Evolutionary conservation across 2,329 filamentous ascomycete species (phyloP).

Genomic region (Aspergillus cejpii): DNA sequence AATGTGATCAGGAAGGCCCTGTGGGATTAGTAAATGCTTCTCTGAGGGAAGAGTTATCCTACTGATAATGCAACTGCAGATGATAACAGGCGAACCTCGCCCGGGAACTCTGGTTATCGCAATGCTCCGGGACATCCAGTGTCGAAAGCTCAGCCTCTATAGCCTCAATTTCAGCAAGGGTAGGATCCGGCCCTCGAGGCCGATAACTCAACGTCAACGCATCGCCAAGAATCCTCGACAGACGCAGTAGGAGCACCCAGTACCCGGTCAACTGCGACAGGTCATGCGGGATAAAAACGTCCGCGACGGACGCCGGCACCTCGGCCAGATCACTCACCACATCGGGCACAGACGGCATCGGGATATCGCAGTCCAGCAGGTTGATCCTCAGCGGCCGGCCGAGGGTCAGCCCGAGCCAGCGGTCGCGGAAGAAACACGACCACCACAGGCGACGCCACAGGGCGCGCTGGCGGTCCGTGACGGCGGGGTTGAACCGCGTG

Average conservation of each 20-base stretch:
- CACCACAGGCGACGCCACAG: slow-evolving; percentile 41
- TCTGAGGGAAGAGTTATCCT: slow-evolving; percentile 1
- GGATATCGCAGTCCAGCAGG: slow-evolving; percentile 34
- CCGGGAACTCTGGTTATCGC: slow-evolving; percentile 6
- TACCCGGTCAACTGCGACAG: slow-evolving; percentile 17
- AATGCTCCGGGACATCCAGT: slow-evolving; percentile 14
- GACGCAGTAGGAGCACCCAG: slow-evolving; percentile 25
- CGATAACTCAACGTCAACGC: slow-evolving; percentile 24
- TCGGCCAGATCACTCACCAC: slow-evolving; percentile 20
- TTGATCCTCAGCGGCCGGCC: slow-evolving; percentile 39
- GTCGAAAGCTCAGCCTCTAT: slow-evolving; percentile 19
- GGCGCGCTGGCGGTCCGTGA: slow-evolving; percentile 18
- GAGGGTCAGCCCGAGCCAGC: slow-evolving; percentile 37
- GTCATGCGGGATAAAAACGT: slow-evolving; percentile 18
- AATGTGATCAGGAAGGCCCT: slow-evolving; percentile 26
- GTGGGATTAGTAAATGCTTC: too few species aligned
- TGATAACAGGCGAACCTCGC: slow-evolving; percentile 22
- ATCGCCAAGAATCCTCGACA: slow-evolving; percentile 23
- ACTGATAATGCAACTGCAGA: slow-evolving; percentile 28
- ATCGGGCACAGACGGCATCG: slow-evolving; percentile 25
- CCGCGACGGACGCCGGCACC: slow-evolving; percentile 6
- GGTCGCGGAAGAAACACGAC: slow-evolving; percentile 38
- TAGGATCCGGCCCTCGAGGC: slow-evolving; percentile 13
- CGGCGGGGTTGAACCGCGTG: slow-evolving; percentile 13
- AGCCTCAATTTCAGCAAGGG: slow-evolving; percentile 16